phyloP scores from a whole-genome alignment of 495 filamentous ascomycete species.

The Physcia stellaris region DNA sequence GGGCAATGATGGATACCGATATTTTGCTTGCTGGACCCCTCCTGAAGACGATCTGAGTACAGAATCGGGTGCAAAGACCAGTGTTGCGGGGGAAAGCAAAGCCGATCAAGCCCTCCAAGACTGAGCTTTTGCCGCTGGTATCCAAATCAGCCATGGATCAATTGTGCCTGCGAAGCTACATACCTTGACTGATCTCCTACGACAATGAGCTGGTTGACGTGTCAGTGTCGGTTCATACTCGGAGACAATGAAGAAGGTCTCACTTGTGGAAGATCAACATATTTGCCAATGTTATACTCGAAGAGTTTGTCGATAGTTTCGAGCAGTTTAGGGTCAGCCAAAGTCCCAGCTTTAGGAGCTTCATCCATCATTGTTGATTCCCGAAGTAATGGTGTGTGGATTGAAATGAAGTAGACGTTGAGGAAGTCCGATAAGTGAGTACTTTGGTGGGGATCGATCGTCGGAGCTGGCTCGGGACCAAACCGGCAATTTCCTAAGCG shows the following conservation, averaged over 20 bases:
- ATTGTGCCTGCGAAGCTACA: neutral
- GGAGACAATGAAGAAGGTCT: neutral
- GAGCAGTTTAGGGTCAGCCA: slow-evolving; percentile 23
- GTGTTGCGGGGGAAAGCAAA: slow-evolving; percentile 30
- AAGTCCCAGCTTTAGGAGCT: slow-evolving; percentile 1
- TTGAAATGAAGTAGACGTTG: too few relatives aligned
- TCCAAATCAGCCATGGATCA: neutral
- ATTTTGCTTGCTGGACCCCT: slow-evolving; percentile 12
- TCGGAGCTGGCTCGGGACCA: too few relatives aligned
- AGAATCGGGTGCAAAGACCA: slow-evolving; percentile 31
- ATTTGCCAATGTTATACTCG: slow-evolving; percentile 28
- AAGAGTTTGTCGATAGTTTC: slow-evolving; percentile 31
- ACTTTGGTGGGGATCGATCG: too few relatives aligned
- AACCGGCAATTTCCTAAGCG: too few relatives aligned
- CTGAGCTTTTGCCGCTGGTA: slow-evolving; percentile 30
- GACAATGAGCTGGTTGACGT: slow-evolving; percentile 20
- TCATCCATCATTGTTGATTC: too few relatives aligned
- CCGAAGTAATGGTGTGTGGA: too few relatives aligned
- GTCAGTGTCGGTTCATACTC: neutral
- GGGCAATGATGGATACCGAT: slow-evolving; percentile 19
- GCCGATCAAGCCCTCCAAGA: slow-evolving; percentile 30
- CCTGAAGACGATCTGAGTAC: slow-evolving; percentile 37
- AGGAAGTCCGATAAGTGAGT: too few relatives aligned
- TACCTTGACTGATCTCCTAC: slow-evolving; percentile 27
- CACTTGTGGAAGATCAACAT: slow-evolving; percentile 23